A percentile compares a stretch with the other conserved stretches of the same genome.
Conservation (phyloP, 805 yeast species). For the Zygoascus tannicola region DNA sequence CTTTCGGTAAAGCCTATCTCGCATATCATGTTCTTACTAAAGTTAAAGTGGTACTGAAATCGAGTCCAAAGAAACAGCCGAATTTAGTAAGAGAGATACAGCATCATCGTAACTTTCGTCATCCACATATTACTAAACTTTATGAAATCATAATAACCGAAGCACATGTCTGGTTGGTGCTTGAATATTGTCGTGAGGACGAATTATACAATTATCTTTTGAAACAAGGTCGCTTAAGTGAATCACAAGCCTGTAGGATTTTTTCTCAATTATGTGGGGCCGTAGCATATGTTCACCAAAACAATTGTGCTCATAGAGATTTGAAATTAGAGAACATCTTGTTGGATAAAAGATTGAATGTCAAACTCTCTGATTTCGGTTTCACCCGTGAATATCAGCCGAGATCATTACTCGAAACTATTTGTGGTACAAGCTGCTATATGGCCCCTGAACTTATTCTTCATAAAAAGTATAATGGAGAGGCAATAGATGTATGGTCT, state of each 20-base stretch:
- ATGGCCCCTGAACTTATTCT: conserved; percentile 91
- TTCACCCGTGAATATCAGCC: conserved; percentile 71
- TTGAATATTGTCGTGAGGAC: conserved; percentile 73
- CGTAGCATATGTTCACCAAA: conserved; percentile 63
- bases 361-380: conserved; percentile 88
- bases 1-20: conserved; percentile 84
- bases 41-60: conserved; percentile 63
- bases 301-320: conserved; percentile 77
- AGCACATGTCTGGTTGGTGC: conserved; percentile 69
- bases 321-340: conserved; percentile 65
- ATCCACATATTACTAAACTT: conserved; percentile 72
- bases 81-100: conserved; percentile 85
- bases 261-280: conserved; percentile 43
- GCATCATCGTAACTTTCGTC: conserved; percentile 75
- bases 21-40: conserved; percentile 72
- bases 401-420: conserved; percentile 56
- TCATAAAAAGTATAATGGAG: conserved; percentile 66
- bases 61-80: conserved; percentile 67
- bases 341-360: conserved; percentile 69
- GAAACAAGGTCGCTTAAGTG: conserved; percentile 22
- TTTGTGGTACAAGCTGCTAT: conserved; percentile 91
- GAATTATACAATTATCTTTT: conserved; percentile 30
- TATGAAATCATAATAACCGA: conserved; percentile 84
- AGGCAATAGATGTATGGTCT: conserved; percentile 79
- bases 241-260: conserved; percentile 15